Evolutionary conservation across 148 eudicot species (phyloP).

Genomic region (Linanthus parryae): DNA sequence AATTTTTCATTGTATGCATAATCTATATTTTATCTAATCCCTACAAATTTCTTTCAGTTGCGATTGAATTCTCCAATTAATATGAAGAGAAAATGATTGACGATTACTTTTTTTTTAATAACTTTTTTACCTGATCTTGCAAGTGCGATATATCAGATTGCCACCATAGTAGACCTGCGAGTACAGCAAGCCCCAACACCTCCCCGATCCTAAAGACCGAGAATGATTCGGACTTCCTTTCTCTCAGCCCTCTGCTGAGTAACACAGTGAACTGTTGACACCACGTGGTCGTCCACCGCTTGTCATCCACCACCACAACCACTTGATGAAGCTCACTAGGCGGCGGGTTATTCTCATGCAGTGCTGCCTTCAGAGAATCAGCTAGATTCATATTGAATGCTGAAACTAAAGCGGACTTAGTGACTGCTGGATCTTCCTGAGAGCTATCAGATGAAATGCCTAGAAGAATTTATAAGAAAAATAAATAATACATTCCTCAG

Average conservation of each 20-base stretch:
- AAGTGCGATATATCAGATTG: conserved; percentile 35
- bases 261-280: conserved; percentile 54
- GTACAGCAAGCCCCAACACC: conserved; percentile 35
- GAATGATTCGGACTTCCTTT: conserved; percentile 56
- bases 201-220: conserved; percentile 37
- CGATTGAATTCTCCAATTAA: too few relatives aligned
- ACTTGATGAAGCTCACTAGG: neutral
- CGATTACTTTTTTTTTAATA: too few relatives aligned
- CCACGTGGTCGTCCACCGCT: conserved; percentile 65
- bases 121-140: conserved; percentile 37
- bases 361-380: conserved; percentile 31
- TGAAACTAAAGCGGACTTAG: conserved; percentile 37
- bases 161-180: conserved; percentile 72
- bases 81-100: too few relatives aligned
- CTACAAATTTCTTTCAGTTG: too few relatives aligned
- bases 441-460: conserved; percentile 48
- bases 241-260: conserved; percentile 59
- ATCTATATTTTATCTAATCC: too few relatives aligned
- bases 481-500: too few relatives aligned
- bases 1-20: too few relatives aligned
- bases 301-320: conserved; percentile 6
- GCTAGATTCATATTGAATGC: conserved; percentile 41
- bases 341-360: conserved; percentile 12
- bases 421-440: conserved; percentile 21
- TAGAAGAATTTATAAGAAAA: conserved; percentile 17